Conservation (phyloP, 2,329 filamentous ascomycete genomes). For the Verruconis gallopava region DNA sequence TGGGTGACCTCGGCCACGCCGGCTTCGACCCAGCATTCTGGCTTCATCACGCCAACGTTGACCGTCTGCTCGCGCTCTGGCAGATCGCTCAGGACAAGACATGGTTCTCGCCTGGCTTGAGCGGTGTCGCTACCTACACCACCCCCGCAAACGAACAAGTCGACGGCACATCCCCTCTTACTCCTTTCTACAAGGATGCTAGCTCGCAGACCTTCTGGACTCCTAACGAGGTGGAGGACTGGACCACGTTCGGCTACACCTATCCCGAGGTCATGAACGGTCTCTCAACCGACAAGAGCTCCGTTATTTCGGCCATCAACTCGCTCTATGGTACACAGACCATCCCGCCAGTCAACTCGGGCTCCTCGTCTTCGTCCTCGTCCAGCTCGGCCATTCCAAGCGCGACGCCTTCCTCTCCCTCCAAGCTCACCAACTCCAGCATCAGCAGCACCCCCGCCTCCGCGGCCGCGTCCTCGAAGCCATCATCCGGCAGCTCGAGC, state of each 20-base stretch:
- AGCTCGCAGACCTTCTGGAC: not conserved
- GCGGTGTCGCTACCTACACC: not conserved
- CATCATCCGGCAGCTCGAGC: not conserved
- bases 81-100: slow-evolving; percentile 3
- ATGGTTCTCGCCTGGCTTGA: not conserved
- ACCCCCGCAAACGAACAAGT: not conserved
- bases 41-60: slow-evolving; percentile 9
- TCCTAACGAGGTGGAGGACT: slow-evolving; percentile 3
- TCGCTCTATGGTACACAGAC: not conserved
- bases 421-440: not conserved
- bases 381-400: not conserved
- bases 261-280: slow-evolving; percentile 4
- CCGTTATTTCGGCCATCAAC: slow-evolving; percentile 1
- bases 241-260: slow-evolving; percentile 3
- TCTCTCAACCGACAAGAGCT: not conserved
- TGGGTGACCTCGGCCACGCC: not conserved
- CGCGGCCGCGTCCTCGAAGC: not conserved
- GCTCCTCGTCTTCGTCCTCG: not conserved
- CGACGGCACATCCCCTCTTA: not conserved
- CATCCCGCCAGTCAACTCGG: not conserved
- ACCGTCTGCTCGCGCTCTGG: slow-evolving; percentile 4
- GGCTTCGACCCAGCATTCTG: slow-evolving; percentile 8
- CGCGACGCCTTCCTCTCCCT: not conserved
- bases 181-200: slow-evolving; percentile 6
- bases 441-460: not conserved